Evolutionary conservation across 805 yeast species (phyloP).

Genomic region (Wickerhamomyces subpelliculosus): DNA sequence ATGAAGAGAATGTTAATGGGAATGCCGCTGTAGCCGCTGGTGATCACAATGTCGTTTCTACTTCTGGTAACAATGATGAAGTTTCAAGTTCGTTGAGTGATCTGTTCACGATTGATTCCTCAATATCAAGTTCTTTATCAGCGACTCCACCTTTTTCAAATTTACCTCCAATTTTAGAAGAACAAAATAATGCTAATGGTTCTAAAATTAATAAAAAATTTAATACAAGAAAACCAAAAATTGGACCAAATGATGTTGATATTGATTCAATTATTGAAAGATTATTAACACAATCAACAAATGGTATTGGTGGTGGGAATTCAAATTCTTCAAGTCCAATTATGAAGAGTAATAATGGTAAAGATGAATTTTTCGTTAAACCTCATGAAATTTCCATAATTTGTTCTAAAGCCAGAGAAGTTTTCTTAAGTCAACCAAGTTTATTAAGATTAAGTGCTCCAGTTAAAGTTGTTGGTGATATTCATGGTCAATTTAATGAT

Average conservation of each 20-base stretch:
- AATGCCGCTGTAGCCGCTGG: conserved; percentile 1
- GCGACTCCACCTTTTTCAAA: conserved; percentile 15
- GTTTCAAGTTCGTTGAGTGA: conserved; percentile 22
- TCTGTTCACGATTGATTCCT: conserved; percentile 17
- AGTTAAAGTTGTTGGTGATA: conserved; percentile 84
- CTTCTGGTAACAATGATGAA: conserved; percentile 6
- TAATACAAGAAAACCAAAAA: conserved; percentile 1
- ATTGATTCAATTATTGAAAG: conserved; percentile 59
- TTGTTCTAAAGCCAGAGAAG: conserved; percentile 82
- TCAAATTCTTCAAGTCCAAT: conserved; percentile 11
- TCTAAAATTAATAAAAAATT: no score
- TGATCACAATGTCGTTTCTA: neutral
- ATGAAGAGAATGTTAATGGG: conserved; percentile 3
- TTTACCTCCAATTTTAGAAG: conserved; percentile 20
- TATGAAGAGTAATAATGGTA: neutral
- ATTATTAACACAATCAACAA: conserved; percentile 31
- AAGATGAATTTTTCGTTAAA: conserved; percentile 15
- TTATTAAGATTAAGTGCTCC: conserved; percentile 74
- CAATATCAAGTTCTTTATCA: conserved; percentile 18
- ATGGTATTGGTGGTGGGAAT: no score
- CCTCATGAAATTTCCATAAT: conserved; percentile 67
- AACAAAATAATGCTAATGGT: conserved; percentile 2
- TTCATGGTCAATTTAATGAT: conserved; percentile 95
- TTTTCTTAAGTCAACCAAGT: conserved; percentile 85
- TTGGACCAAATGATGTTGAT: conserved; percentile 29